Evolutionary conservation across 768 basidiomycete species (phyloP).

Genomic region (Peribolospora baueri): DNA sequence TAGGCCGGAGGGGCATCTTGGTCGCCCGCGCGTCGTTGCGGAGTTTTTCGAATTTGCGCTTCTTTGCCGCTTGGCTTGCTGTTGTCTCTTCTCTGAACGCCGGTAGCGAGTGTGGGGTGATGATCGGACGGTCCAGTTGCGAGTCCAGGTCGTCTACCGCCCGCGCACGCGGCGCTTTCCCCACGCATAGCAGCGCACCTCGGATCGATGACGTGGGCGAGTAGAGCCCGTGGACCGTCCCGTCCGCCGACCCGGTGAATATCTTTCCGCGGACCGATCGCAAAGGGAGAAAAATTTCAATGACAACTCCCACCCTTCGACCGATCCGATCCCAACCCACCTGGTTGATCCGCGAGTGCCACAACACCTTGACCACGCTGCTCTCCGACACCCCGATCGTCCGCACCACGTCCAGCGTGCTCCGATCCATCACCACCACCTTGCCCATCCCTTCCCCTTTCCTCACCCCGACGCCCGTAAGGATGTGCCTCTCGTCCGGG

Average conservation of each 20-base stretch:
- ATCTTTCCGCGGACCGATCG: conserved; percentile 29
- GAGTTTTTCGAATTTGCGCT: conserved; percentile 75
- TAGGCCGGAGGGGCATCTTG: conserved; percentile 69
- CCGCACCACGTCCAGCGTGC: conserved; percentile 23
- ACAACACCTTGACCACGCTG: conserved; percentile 57
- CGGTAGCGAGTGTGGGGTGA: conserved; percentile 73
- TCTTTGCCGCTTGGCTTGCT: conserved; percentile 20
- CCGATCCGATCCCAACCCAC: conserved; percentile 23
- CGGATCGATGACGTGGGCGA: conserved; percentile 72
- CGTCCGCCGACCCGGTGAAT: conserved; percentile 62
- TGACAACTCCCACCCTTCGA: conserved; percentile 2
- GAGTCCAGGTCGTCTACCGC: conserved; percentile 41
- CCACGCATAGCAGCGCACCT: conserved; percentile 69
- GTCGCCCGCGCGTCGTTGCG: conserved; percentile 74
- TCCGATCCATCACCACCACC: conserved; percentile 8
- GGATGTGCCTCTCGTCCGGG: conserved; percentile 67
- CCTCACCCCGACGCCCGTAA: conserved; percentile 36
- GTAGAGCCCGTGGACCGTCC: conserved; percentile 70
- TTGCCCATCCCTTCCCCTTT: conserved; percentile 7
- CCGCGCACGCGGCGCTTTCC: conserved; percentile 62
- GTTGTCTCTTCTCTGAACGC: conserved; percentile 68
- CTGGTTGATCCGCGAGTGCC: conserved; percentile 98
- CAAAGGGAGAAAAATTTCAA: not conserved
- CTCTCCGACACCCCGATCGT: conserved; percentile 16
- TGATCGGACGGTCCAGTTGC: conserved; percentile 56